These are phyloP conservation scores for Cordyceps fumosorosea DNA, from an alignment of 2,329 filamentous ascomycete genomes.

Conservation along the genomic window DNA sequence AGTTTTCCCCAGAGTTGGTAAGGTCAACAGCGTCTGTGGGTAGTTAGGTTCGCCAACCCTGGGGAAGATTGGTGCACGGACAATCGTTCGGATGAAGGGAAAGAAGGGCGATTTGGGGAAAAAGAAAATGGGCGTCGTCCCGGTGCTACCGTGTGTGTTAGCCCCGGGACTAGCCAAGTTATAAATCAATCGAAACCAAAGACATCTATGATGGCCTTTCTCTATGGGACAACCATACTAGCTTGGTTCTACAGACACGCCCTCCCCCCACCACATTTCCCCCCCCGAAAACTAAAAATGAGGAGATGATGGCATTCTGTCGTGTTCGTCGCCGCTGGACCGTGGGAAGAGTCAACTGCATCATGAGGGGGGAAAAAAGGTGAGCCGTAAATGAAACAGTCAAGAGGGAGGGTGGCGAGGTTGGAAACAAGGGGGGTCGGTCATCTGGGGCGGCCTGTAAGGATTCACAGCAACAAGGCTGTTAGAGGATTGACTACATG, in stretches of 20 bases:
- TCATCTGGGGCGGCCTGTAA: too few relatives aligned
- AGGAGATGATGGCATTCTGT: conserved; percentile 1
- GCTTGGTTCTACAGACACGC: neutral
- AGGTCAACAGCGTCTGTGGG: neutral
- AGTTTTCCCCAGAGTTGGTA: neutral
- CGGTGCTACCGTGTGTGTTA: neutral
- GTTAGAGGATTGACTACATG: too few relatives aligned
- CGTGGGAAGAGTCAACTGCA: neutral
- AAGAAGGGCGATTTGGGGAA: neutral
- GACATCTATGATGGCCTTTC: neutral
- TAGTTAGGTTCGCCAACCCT: neutral
- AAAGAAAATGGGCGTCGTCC: too few relatives aligned
- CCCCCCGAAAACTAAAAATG: too few relatives aligned
- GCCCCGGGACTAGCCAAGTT: neutral
- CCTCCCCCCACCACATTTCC: neutral
- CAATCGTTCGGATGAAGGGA: conserved; percentile 11
- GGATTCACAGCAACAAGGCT: too few relatives aligned
- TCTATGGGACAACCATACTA: neutral
- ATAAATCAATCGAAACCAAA: neutral
- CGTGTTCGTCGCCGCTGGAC: neutral
- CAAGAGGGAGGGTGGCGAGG: too few relatives aligned
- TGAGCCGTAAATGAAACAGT: too few relatives aligned
- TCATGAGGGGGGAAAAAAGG: neutral
- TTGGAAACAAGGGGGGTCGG: neutral
- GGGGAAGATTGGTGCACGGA: neutral